Evolutionary conservation across 495 filamentous ascomycete genomes (phyloP).

Genomic region (Tricharina praecox): DNA sequence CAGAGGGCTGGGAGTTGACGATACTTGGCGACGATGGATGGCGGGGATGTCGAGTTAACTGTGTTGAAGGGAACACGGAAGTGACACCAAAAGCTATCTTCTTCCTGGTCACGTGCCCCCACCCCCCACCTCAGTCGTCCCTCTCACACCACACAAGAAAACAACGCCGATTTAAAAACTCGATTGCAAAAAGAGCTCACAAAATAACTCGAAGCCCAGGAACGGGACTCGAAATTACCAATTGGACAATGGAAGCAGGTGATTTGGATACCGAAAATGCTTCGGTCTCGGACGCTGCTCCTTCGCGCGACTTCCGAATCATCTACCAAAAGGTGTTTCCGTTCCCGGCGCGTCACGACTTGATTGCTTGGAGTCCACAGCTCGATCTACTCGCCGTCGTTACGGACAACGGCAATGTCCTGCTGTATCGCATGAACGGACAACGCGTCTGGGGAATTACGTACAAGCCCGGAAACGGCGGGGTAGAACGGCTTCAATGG

Average conservation of each 20-base stretch:
- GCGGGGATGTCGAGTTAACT: too few relatives aligned
- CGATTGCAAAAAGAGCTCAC: too few relatives aligned
- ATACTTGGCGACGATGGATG: too few relatives aligned
- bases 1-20: too few relatives aligned
- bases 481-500: conserved; percentile 22
- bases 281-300: not conserved
- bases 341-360: conserved; percentile 22
- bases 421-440: conserved; percentile 50
- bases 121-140: too few relatives aligned
- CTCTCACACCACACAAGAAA: too few relatives aligned
- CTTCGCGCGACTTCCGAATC: conserved; percentile 18
- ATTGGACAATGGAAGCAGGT: not conserved
- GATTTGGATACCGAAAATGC: not conserved
- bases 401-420: conserved; percentile 42
- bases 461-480: conserved; percentile 19
- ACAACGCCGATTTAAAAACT: too few relatives aligned
- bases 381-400: conserved; percentile 54
- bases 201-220: too few relatives aligned
- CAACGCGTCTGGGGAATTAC: conserved; percentile 45
- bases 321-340: conserved; percentile 18
- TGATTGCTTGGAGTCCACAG: conserved; percentile 50
- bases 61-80: too few relatives aligned
- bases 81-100: too few relatives aligned
- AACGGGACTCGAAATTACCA: too few relatives aligned
- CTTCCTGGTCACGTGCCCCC: too few relatives aligned